Percentiles rank a stretch among this genome's conserved stretches.
These are phyloP conservation scores for Ceratobasidium sp. DNA, from an alignment of 1,284 basidiomycete genomes.

Conservation along the genomic window DNA sequence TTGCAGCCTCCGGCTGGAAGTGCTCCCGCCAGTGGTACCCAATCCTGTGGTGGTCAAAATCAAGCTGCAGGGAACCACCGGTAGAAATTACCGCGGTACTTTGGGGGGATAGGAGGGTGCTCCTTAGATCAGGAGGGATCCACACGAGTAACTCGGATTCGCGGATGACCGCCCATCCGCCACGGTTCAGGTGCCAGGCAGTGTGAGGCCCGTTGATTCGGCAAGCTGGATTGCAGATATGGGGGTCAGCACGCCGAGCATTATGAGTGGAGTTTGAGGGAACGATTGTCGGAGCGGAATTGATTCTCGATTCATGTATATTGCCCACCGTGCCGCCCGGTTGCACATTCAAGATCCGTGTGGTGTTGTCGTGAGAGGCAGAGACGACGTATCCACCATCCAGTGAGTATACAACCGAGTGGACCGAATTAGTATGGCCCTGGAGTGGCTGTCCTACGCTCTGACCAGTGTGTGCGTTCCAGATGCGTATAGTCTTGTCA, in stretches of 20 bases:
- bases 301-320: neutral
- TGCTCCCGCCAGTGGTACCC: no score
- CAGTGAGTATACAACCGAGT: constrained; percentile 18
- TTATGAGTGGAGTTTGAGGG: neutral
- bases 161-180: neutral
- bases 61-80: neutral
- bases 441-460: no score
- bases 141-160: neutral
- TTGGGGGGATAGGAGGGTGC: no score
- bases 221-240: neutral
- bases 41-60: neutral
- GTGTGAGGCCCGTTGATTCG: neutral
- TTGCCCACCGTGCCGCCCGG: neutral
- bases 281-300: neutral
- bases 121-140: no score
- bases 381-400: constrained; percentile 14
- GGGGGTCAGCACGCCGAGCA: neutral
- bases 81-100: neutral
- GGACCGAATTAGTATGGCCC: neutral
- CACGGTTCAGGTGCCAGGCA: neutral
- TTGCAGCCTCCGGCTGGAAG: no score
- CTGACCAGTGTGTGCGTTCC: no score
- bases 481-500: no score
- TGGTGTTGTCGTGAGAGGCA: constrained; percentile 21
- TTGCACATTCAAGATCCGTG: constrained; percentile 16